Evolutionary conservation across 768 basidiomycete species (phyloP).

Genomic region (Serendipita indica): DNA sequence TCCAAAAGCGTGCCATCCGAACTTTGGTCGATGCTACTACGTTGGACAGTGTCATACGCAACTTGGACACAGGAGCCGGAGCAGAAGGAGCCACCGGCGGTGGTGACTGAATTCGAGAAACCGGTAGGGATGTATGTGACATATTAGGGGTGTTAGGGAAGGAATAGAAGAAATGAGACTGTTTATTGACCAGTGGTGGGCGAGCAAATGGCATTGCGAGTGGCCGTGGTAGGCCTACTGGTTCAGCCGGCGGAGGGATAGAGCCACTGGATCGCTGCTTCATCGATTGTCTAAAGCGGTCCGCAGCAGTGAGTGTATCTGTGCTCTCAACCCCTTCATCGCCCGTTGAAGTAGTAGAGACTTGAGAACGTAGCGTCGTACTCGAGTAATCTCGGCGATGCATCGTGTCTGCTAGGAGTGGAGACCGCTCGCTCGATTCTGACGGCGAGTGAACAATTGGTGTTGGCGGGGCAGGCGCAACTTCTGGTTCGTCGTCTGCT

Average conservation of each 20-base stretch:
- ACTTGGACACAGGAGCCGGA: background rate
- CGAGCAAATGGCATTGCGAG: background rate
- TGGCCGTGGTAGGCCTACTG: background rate
- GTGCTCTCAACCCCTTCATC: background rate
- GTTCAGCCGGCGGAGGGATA: background rate
- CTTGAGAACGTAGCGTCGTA: background rate
- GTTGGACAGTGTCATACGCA: background rate
- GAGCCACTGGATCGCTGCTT: background rate
- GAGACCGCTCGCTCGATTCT: background rate
- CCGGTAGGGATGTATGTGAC: background rate
- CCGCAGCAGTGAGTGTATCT: background rate
- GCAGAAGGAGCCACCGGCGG: background rate
- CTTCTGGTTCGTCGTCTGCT: constrained; percentile 38
- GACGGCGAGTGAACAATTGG: background rate
- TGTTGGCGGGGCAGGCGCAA: constrained; percentile 10
- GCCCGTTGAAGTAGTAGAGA: background rate
- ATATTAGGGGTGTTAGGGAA: constrained; percentile 41
- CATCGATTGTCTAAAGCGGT: too few species aligned
- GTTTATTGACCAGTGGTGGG: constrained; percentile 13
- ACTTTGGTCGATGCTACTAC: constrained; percentile 16
- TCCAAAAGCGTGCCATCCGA: constrained; percentile 22
- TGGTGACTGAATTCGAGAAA: background rate
- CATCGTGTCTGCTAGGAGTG: background rate
- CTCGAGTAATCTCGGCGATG: constrained; percentile 3
- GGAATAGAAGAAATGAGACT: constrained; percentile 42